Base-by-base conservation (phyloP, 306 rosid genomes). In the Malus fusca region DNA sequence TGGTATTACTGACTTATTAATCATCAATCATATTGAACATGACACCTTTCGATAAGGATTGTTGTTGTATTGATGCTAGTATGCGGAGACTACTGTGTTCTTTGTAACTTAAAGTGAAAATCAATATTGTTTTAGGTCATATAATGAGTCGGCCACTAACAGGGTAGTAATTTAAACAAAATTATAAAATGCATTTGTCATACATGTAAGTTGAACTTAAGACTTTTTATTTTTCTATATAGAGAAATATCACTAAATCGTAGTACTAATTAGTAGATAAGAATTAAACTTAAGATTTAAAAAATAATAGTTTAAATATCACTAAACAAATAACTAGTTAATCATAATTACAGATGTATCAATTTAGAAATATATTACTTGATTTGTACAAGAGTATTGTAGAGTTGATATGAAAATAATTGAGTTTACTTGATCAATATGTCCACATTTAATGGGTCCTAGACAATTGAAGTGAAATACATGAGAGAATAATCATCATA, bases 181-280 rank as follows among this genome's bases (percentile, higher is more conserved):
- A 48, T 14, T 17, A 48, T 48, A 48, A 48, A 14, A 1, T 5
- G 8, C 14, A 40, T 9, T 4, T 0, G 3, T 48, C 3, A 1
- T 14, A 4, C 0, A 14, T 46, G 17, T 14, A 0, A 46, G 2
- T 46, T 0, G 0, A 48, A 48, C 0, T 48, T 48, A 1, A 48
- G 2, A 4, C 0, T 0, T 15, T 15, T 48, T 0, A 14, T 8
- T 48, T 14, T 14, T 48, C 0, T 4, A 0, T 48, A 0, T 14
- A 48, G 0, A 15, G 0, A 0, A 1, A 15, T 48, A 48, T 15
- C 0, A 48, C 0, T 48, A 15, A 48, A 15, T 0, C 14, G 8
- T 14, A 5, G 0, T 5, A 15, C 0, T 48, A 0, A 17, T 48
- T 17, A 7, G 2, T 37, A 6, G 0, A 37, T 37, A 7, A 0